Evolutionary conservation across 2,329 filamentous ascomycete genomes (phyloP).

Genomic region (Podosphaera xanthii): DNA sequence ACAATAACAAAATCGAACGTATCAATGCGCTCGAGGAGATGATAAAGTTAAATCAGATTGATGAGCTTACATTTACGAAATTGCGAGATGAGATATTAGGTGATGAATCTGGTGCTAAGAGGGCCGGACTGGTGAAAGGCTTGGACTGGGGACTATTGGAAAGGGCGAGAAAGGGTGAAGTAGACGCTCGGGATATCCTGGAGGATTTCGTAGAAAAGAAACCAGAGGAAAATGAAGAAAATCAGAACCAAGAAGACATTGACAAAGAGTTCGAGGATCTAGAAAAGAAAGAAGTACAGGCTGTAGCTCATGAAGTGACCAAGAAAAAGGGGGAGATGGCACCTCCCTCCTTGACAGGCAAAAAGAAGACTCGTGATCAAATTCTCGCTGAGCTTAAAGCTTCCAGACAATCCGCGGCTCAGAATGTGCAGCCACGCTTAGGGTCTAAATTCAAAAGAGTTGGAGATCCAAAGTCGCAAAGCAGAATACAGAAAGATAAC

Average conservation of each 20-base stretch:
- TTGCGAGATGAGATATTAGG: slow-evolving; percentile 57
- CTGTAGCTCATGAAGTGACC: slow-evolving; percentile 24
- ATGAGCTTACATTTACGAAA: slow-evolving; percentile 54
- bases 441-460: slow-evolving; percentile 43
- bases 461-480: slow-evolving; percentile 28
- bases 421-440: slow-evolving; percentile 25
- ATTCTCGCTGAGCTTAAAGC: slow-evolving; percentile 46
- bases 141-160: slow-evolving; percentile 65
- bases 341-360: slow-evolving; percentile 28
- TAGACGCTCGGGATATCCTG: slow-evolving; percentile 25
- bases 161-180: slow-evolving; percentile 42
- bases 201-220: slow-evolving; percentile 11
- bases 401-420: slow-evolving; percentile 32
- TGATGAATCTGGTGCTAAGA: slow-evolving; percentile 40
- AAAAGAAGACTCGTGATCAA: slow-evolving; percentile 41
- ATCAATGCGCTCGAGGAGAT: slow-evolving; percentile 62
- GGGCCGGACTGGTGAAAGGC: slow-evolving; percentile 78
- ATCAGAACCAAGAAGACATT: slow-evolving; percentile 21
- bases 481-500: slow-evolving; percentile 35
- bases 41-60: slow-evolving; percentile 65
- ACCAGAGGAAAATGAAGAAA: slow-evolving; percentile 5
- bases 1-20: slow-evolving; percentile 34
- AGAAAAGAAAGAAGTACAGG: slow-evolving; percentile 29
- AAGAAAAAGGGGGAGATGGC: slow-evolving; percentile 37
- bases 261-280: slow-evolving; percentile 45